Conservation (phyloP, 805 yeast species). For the Zygosaccharomyces gambellarensis region DNA sequence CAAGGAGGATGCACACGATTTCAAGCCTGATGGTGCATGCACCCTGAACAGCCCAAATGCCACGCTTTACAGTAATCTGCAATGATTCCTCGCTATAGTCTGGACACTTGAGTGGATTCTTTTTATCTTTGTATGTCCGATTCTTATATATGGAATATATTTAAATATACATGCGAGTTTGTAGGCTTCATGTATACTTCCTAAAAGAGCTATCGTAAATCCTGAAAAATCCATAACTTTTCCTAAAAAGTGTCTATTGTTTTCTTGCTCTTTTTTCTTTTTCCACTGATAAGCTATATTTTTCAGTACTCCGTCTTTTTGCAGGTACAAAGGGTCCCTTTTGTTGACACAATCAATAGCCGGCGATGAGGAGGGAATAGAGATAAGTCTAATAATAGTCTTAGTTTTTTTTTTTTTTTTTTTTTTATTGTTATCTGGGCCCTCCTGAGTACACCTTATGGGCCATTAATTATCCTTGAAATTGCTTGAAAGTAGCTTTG, state of each 20-base stretch:
- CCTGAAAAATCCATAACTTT: no score
- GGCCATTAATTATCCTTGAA: no score
- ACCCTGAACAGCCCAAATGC: neutral
- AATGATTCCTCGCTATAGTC: no score
- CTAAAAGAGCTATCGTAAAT: no score
- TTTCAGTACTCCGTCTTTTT: neutral
- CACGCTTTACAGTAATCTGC: neutral
- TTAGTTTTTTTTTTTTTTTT: neutral
- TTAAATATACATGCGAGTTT: no score
- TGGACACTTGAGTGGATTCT: neutral
- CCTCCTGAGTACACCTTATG: no score
- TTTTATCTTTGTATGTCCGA: neutral
- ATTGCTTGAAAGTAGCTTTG: no score
- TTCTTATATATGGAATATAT: no score
- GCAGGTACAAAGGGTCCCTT: neutral
- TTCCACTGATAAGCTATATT: neutral
- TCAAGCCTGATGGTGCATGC: slow-evolving; percentile 10
- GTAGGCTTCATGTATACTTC: no score
- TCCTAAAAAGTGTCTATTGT: neutral
- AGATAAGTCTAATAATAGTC: neutral
- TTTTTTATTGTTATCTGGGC: no score
- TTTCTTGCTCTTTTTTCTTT: neutral
- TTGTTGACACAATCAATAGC: neutral
- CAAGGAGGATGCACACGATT: slow-evolving; percentile 16
- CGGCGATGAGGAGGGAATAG: neutral